Conservation (phyloP, 2,329 filamentous ascomycete species). For the Epicoccum nigrum region DNA sequence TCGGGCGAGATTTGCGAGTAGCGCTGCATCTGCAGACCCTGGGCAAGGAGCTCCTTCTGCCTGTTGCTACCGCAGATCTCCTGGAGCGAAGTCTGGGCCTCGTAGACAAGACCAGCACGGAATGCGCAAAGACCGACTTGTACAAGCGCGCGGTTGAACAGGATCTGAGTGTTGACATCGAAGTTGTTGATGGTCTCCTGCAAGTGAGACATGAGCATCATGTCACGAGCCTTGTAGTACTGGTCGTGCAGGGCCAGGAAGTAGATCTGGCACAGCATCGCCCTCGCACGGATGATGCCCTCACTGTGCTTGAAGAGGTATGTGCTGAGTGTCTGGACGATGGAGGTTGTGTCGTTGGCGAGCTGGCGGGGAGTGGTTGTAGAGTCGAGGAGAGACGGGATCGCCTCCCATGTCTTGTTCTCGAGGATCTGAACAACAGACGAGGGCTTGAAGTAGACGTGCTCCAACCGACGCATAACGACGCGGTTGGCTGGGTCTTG, state of each 20-base stretch:
- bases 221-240: slow-evolving; percentile 96
- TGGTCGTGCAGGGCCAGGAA: slow-evolving; percentile 96
- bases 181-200: slow-evolving; percentile 97
- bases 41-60: slow-evolving; percentile 96
- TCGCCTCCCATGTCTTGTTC: slow-evolving; percentile 88
- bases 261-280: slow-evolving; percentile 99
- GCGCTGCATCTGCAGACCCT: slow-evolving; percentile 97
- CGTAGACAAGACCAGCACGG: slow-evolving; percentile 94
- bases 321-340: slow-evolving; percentile 88
- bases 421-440: slow-evolving; percentile 93
- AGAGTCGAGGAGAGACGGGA: slow-evolving; percentile 74
- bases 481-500: slow-evolving; percentile 92
- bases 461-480: slow-evolving; percentile 91
- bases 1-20: slow-evolving; percentile 96
- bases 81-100: slow-evolving; percentile 95
- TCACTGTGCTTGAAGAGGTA: slow-evolving; percentile 95
- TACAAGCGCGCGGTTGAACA: slow-evolving; percentile 97
- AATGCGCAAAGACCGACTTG: slow-evolving; percentile 98
- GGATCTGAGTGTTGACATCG: slow-evolving; percentile 94
- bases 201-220: slow-evolving; percentile 99
- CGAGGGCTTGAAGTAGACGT: slow-evolving; percentile 98
- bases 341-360: slow-evolving; percentile 70
- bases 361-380: slow-evolving; percentile 76
- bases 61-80: slow-evolving; percentile 97
- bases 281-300: slow-evolving; percentile 92